A percentile compares a stretch with the other conserved stretches of the same genome.
Conservation (phyloP, 306 rosid genomes). For the Begonia peltatifolia region DNA sequence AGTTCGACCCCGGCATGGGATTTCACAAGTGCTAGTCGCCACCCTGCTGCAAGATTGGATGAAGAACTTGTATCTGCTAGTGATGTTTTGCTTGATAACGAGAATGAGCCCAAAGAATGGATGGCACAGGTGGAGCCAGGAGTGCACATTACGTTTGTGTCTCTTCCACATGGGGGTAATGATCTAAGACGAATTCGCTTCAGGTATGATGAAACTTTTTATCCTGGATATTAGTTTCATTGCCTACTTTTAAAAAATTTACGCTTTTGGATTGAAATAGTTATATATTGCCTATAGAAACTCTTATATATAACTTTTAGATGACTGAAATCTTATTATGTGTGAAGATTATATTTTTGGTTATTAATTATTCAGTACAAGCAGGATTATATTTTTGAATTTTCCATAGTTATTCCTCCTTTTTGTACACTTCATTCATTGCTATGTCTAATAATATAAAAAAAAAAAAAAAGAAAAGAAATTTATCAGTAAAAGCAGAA, state of each 20-base stretch:
- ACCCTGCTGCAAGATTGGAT: constrained; percentile 35
- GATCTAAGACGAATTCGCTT: constrained; percentile 79
- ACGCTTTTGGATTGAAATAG: too few relatives aligned
- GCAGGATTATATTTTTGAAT: too few relatives aligned
- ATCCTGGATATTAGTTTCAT: not conserved
- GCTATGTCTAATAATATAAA: too few relatives aligned
- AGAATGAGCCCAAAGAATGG: constrained; percentile 65
- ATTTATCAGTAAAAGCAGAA: constrained; percentile 1
- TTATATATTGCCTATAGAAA: too few relatives aligned
- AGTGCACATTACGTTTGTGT: constrained; percentile 59
- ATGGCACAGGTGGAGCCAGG: constrained; percentile 98
- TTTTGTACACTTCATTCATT: too few relatives aligned
- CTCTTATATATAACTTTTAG: too few relatives aligned
- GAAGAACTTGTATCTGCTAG: constrained; percentile 29
- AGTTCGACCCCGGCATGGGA: constrained; percentile 88
- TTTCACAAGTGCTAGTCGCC: constrained; percentile 34
- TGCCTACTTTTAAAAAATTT: not conserved
- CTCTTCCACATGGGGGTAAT: constrained; percentile 88
- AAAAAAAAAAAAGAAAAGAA: too few relatives aligned
- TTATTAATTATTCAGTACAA: too few relatives aligned
- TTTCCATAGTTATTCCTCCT: too few relatives aligned
- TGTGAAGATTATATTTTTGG: constrained; percentile 8
- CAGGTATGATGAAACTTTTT: constrained; percentile 28
- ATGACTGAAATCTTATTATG: constrained; percentile 1
- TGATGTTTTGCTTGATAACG: constrained; percentile 57